phyloP scores from a whole-genome alignment of 768 basidiomycete species.

The Mycena metata region DNA sequence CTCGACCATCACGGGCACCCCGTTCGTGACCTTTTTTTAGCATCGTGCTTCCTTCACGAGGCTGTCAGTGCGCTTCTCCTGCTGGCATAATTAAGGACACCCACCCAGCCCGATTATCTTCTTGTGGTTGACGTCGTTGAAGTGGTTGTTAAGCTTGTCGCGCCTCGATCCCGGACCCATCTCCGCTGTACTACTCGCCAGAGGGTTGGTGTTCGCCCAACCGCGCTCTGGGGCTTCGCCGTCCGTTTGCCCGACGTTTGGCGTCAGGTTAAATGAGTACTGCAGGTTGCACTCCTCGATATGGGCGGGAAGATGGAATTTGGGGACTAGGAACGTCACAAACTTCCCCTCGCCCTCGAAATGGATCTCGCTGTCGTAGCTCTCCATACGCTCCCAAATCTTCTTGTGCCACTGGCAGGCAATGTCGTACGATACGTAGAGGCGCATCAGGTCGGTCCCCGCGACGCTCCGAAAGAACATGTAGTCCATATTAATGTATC shows the following conservation, averaged over 20 bases:
- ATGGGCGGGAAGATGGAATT: slow-evolving; percentile 45
- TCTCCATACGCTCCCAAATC: no score
- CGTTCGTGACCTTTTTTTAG: no score
- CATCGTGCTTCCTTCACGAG: no score
- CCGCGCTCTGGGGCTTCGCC: slow-evolving; percentile 52
- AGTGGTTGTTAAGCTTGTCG: slow-evolving; percentile 9
- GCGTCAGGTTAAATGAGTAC: slow-evolving; percentile 43
- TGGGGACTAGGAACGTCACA: slow-evolving; percentile 41
- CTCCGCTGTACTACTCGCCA: slow-evolving; percentile 51
- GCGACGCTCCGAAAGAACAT: slow-evolving; percentile 36
- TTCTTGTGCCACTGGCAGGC: no score
- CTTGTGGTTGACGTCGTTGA: slow-evolving; percentile 21
- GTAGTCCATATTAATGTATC: slow-evolving; percentile 44
- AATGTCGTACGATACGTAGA: no score
- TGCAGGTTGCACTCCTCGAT: slow-evolving; percentile 30
- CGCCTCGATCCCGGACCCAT: slow-evolving; percentile 47
- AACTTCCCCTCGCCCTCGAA: neutral
- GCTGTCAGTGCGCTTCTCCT: no score
- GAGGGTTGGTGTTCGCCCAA: slow-evolving; percentile 45
- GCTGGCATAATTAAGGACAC: neutral
- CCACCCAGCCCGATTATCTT: slow-evolving; percentile 10
- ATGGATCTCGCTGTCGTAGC: no score
- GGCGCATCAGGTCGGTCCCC: no score
- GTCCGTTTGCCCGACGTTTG: slow-evolving; percentile 53
- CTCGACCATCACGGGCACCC: no score